Evolutionary conservation across 495 filamentous ascomycete genomes (phyloP), one percentile per base, ranked within the genome.

Genomic region (Cercophora sp.): DNA sequence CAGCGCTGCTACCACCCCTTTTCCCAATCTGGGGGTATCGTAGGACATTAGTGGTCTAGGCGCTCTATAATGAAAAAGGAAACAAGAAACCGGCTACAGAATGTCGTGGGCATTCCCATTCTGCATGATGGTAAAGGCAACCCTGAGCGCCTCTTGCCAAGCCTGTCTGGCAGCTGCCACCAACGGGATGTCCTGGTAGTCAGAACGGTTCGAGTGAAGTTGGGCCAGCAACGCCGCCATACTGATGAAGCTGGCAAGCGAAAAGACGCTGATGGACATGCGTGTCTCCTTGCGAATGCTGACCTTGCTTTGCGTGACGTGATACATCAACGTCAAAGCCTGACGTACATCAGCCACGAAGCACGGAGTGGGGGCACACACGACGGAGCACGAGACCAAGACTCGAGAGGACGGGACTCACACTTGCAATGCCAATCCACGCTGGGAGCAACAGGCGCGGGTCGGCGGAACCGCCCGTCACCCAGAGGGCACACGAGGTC

Each of bases 401-500:
- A n/a, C n/a, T n/a, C n/a, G n/a, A n/a, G n/a, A n/a, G n/a, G n/a
- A n/a, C n/a, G n/a, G n/a, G n/a, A n/a, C n/a, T 36, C 71, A 88
- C 87, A 34, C 82, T 89, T 44, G 88, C 85, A 48, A 95, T 92
- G 43, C 83, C 83, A 48, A 95, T 85, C 88, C 89, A 93, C 19
- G 88, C 87, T 19, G 87, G 87, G 3, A 93, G 73, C n/a, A 93
- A 79, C 52, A 89, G 79, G 22, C 86, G 82, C 0, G 86, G 85
- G 64, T 91, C 87, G 43, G 84, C 81, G 16, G 81, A 83, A 52
- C 84, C 88, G 42, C 85, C 87, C 5, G 83, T 85, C 24, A 92
- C 71, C 62, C 86, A 85, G 10, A 93, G 80, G 4, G 88, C 83
- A 77, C 84, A 88, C 53, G 85, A 89, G 23, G 87, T 91, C 42